A percentile compares a stretch with the other conserved stretches of the same genome.
phyloP scores from a whole-genome alignment of 2,329 filamentous ascomycete genomes.

The Hypoxylon sp. region DNA sequence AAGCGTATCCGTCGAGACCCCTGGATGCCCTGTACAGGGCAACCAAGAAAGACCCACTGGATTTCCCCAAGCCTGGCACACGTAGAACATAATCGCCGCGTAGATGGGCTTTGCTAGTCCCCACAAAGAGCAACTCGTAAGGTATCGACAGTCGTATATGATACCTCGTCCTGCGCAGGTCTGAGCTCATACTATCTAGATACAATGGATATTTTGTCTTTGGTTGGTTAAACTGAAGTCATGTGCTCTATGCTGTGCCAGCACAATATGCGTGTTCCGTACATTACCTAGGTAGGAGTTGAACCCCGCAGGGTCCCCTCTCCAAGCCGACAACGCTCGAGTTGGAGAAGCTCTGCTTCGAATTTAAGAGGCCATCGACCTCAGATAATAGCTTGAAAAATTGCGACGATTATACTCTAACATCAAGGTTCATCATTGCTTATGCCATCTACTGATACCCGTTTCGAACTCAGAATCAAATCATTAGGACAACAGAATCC shows the following conservation, averaged over 20 bases:
- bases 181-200: conserved; percentile 15
- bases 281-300: not conserved
- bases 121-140: conserved; percentile 19
- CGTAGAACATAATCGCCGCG: conserved; percentile 8
- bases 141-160: conserved; percentile 19
- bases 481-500: conserved; percentile 12
- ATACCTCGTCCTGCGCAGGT: conserved; percentile 21
- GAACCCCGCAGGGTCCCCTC: conserved; percentile 11
- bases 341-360: conserved; percentile 18
- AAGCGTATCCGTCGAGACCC: conserved; percentile 4
- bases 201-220: conserved; percentile 10
- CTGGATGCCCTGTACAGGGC: conserved; percentile 24
- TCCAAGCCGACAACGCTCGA: conserved; percentile 10
- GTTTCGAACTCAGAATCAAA: conserved; percentile 11
- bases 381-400: conserved; percentile 19
- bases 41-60: conserved; percentile 14
- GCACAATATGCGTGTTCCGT: conserved; percentile 8
- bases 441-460: conserved; percentile 3
- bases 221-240: conserved; percentile 20
- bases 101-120: conserved; percentile 5
- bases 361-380: conserved; percentile 18
- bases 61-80: conserved; percentile 13
- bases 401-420: conserved; percentile 13
- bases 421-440: not conserved
- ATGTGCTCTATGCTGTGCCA: conserved; percentile 11